Evolutionary conservation across 2,329 filamentous ascomycete genomes (phyloP), one percentile per base, ranked within the genome.

Genomic region (Stemphylium lycopersici): DNA sequence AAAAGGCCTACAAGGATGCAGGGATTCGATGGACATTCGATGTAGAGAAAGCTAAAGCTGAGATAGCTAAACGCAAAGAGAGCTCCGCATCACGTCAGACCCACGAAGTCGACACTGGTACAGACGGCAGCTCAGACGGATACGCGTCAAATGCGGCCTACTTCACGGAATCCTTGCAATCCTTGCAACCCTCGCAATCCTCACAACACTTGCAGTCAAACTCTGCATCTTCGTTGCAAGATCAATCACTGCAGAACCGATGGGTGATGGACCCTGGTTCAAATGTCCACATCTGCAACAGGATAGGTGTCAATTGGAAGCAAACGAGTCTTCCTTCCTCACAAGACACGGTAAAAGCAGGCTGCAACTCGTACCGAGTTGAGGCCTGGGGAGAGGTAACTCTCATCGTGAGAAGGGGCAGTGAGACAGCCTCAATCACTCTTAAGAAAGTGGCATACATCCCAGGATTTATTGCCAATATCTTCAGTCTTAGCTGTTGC

Each of bases 261-360:
- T 55, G 39, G 52, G 45, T 55, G 12, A 29, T 55, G 1, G 45
- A 55, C 15, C 45, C 52, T 34, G 38, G 52, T 15, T 55, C 45
- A 5, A 50, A 49, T 18, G 32, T 41, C 18, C 39, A 43, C 10
- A 43, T 43, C 26, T 43, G 26, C 7, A 43, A 43, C 13, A 11
- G 13, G 13, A 33, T 29, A 3, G 15, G 20, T 11, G 20, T 33
- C 4, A 43, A 43, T 29, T 43, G 15, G 40, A n/a, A 3, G 11
- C 20, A 18, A 15, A 43, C 26, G 2, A 12, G 5, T 24, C 5
- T 15, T 38, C 13, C 36, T 11, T 29, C 11, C 6, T 18, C 10
- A 4, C 15, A 20, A 3, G 22, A 41, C 20, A 24, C 29, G 2
- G 29, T 41, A 12, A 15, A 29, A 5, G 26, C 13, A 33, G 40